These are phyloP conservation scores for Aspergillus homomorphus DNA, from an alignment of 495 filamentous ascomycete genomes.

Conservation along the genomic window DNA sequence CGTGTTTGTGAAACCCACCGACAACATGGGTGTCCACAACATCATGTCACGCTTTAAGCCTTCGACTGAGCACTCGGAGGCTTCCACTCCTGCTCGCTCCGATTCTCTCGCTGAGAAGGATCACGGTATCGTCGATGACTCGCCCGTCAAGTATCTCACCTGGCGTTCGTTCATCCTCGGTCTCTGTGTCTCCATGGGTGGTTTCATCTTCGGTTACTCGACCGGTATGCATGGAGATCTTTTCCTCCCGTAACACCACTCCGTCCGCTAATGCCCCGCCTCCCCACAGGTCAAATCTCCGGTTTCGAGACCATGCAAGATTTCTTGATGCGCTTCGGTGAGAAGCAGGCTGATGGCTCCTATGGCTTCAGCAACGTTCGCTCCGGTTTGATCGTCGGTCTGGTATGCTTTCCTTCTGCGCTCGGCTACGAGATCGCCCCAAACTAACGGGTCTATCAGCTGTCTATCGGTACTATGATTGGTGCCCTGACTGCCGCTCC, in stretches of 20 bases:
- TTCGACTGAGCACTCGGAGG: constrained; percentile 33
- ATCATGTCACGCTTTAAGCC: constrained; percentile 35
- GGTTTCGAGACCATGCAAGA: constrained; percentile 61
- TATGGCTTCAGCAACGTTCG: constrained; percentile 54
- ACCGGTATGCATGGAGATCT: constrained; percentile 41
- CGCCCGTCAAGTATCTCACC: constrained; percentile 47
- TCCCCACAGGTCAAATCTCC: constrained; percentile 49
- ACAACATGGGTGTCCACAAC: constrained; percentile 39
- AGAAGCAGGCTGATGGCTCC: constrained; percentile 30
- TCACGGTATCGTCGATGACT: constrained; percentile 40
- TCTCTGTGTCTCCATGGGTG: constrained; percentile 62
- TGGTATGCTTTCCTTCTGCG: constrained; percentile 33
- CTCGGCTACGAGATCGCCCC: background rate
- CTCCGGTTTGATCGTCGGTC: constrained; percentile 54
- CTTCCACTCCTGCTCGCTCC: constrained; percentile 37
- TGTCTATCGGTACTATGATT: constrained; percentile 66
- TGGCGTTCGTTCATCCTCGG: constrained; percentile 51
- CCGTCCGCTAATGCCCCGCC: constrained; percentile 1
- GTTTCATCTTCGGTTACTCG: constrained; percentile 75
- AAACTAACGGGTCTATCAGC: constrained; percentile 23
- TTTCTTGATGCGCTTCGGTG: constrained; percentile 47
- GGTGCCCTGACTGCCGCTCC: constrained; percentile 63
- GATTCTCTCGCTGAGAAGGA: constrained; percentile 43
- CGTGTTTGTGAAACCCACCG: constrained; percentile 5
- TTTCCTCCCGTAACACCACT: background rate